Evolutionary conservation across 108 stramenopile genomes (phyloP), one percentile per base, ranked within the genome.

Genomic region (Discostella stelligeroides): DNA sequence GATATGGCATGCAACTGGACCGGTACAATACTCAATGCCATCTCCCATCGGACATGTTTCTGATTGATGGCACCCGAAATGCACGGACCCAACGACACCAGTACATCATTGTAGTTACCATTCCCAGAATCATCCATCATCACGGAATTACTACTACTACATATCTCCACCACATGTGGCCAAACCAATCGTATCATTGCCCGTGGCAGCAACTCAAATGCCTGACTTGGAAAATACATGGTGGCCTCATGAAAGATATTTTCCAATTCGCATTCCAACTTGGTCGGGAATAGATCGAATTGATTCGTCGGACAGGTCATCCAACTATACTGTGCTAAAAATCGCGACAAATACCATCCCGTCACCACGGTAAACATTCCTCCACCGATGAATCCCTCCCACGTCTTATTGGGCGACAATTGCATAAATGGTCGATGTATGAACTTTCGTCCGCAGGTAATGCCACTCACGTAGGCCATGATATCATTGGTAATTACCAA

Each of bases 351-450:
- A 64, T 91, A 97, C 84, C 92, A 98, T 17, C 93, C 94, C 12
- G 86, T 77, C 27, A 98, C 60, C 47, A 98, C 62, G 37, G 99
- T 99, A 57, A 86, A 94, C 24, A 98, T 69, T 11, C 91, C 85
- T 8, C 95, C 98, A 15, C 96, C 96, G 25, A 97, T 83, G 79
- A 97, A 97, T 0, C 87, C 92, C 70, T 99, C 99, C 98, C 97
- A 98, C 9, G 99, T 99, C 81, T 99, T 97, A 63, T 98, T 97
- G 47, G 98, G 98, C 24, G 84, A 86, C 42, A 98, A 82, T 54
- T 68, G 65, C 56, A 98, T 90, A 68, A 99, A 97, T 10, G 92
- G 87, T 43, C 86, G 76, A 27, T 81, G 77, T 55, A 99, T 88
- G 63, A 98, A 96, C 66, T 96, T 98, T 43, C 95, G 76, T 23